Evolutionary conservation across 345 rosid species (phyloP), one percentile per base, ranked within the genome.

Genomic region (Eucalyptus leucophloia): DNA sequence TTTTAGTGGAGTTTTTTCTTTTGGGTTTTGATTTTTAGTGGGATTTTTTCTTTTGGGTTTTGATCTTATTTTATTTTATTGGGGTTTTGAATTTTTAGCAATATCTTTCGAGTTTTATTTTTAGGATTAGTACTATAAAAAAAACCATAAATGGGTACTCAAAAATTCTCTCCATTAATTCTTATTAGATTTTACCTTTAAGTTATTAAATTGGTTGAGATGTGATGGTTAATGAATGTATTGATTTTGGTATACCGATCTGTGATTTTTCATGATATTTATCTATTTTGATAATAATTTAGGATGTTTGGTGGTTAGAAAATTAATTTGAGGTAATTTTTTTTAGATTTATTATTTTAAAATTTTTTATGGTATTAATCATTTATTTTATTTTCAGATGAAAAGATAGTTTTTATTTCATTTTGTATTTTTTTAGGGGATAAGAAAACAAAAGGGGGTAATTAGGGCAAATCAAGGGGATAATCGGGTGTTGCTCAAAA

Each of bases 241-340:
- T 28, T 7, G 8, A 11, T 26, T 11, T 26, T 3, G n/a, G 0
- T 26, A 1, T 26, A 5, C 0, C 1, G 0, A 5, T 26, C 0
- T 58, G 7, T 58, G 3, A 24, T 58, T 58, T 58, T 58, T 58
- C 7, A 11, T 9, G 1, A 15, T 2, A 58, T 26, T 26, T 10
- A 58, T 58, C 7, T 15, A 11, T 26, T 58, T 86, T 28, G 12
- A 32, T 8, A 26, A 5, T 0, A 54, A 87, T 19, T 53, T 53
- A 21, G 0, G 3, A 21, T 53, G 11, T 21, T 53, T 8, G 11
- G 11, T 53, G 26, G 0, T 3, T 53, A 21, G 0, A 21, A 53
- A 3, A 53, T 53, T 53, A 53, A 53, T 53, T 8, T 8, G 26
- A 53, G 10, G 6, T 56, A 58, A 50, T 40, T 58, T 24, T 0